phyloP scores from a whole-genome alignment of 768 basidiomycete genomes.

The Rhizopogon rudus region DNA sequence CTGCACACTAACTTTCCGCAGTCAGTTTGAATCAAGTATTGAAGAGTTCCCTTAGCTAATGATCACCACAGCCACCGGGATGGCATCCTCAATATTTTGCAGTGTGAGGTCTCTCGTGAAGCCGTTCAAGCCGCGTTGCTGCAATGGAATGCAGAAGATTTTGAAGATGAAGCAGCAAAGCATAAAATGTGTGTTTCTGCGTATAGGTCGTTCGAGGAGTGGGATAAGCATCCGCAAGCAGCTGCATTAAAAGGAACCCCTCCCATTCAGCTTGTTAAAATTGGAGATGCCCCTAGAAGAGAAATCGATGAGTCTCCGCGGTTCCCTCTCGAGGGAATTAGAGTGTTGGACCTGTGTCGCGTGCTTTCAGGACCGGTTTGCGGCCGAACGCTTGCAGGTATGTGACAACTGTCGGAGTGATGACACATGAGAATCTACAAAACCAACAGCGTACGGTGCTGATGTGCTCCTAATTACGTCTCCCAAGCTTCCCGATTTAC shows the following conservation, averaged over 20 bases:
- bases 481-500: constrained; percentile 46
- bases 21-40: constrained; percentile 24
- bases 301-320: constrained; percentile 2
- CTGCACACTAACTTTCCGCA: constrained; percentile 66
- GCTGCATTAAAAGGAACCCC: constrained; percentile 32
- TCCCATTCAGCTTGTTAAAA: constrained; percentile 40
- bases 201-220: constrained; percentile 42
- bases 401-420: neutral
- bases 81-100: constrained; percentile 45
- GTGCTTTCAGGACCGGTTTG: constrained; percentile 56
- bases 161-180: constrained; percentile 43
- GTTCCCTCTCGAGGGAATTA: constrained; percentile 43
- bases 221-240: constrained; percentile 48
- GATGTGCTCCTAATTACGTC: constrained; percentile 55
- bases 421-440: neutral
- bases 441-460: constrained; percentile 45
- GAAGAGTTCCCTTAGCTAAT: neutral
- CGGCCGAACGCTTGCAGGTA: constrained; percentile 54
- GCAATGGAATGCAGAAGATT: constrained; percentile 38
- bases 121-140: constrained; percentile 34
- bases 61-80: constrained; percentile 37
- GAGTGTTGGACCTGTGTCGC: constrained; percentile 54
- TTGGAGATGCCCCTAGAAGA: constrained; percentile 43
- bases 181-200: constrained; percentile 46
- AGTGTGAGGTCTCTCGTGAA: constrained; percentile 28